Percentiles rank a stretch among this genome's conserved stretches.
phyloP scores from a whole-genome alignment of 805 yeast genomes.

The Pichia rugopelliculosa region DNA sequence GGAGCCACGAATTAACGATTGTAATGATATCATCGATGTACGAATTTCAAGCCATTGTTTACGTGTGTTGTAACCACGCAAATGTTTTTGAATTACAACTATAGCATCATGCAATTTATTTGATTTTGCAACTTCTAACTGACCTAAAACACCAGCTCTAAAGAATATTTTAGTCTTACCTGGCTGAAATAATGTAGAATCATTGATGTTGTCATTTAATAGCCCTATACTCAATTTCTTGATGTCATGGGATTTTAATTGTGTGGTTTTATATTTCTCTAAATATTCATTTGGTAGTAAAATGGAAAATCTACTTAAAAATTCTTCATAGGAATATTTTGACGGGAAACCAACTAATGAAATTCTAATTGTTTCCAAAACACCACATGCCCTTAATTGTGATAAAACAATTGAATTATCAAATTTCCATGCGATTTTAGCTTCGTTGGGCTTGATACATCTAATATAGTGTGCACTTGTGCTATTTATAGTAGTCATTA shows the following conservation, averaged over 20 bases:
- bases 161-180: conserved; percentile 93
- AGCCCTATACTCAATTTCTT: conserved; percentile 62
- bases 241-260: conserved; percentile 44
- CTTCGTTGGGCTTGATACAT: conserved; percentile 94
- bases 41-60: conserved; percentile 48
- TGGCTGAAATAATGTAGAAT: conserved; percentile 65
- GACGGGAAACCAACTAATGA: conserved; percentile 99
- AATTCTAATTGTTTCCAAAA: conserved; percentile 87
- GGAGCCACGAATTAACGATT: conserved; percentile 55
- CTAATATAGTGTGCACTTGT: conserved; percentile 95
- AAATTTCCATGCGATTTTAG: conserved; percentile 90
- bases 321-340: conserved; percentile 88
- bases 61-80: conserved; percentile 58
- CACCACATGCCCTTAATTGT: conserved; percentile 97
- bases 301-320: conserved; percentile 80
- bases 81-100: conserved; percentile 75
- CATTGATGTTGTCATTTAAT: conserved; percentile 53
- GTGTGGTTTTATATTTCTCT: conserved; percentile 47
- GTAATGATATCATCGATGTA: conserved; percentile 47
- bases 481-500: conserved; percentile 86
- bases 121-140: conserved; percentile 75
- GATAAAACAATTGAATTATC: conserved; percentile 91
- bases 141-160: conserved; percentile 94
- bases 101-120: conserved; percentile 73
- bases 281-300: conserved; percentile 63